phyloP scores from a whole-genome alignment of 257 asterid species.

The Solanum neorickii region DNA sequence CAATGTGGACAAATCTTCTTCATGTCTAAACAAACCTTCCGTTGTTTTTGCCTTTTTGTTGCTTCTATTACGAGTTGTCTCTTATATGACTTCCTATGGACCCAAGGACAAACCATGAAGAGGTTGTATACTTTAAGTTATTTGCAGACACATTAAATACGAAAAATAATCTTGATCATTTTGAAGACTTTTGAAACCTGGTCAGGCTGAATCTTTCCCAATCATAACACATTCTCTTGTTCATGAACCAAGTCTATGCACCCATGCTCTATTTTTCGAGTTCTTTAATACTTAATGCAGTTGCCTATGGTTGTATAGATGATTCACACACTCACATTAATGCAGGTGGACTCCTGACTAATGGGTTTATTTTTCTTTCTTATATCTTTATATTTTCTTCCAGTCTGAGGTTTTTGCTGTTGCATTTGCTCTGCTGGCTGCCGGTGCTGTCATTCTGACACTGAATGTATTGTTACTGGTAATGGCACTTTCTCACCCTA shows the following conservation, averaged over 20 bases:
- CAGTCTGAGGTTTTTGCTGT: conserved; percentile 99
- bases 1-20: not conserved
- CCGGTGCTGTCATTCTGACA: conserved; percentile 90
- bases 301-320: not conserved
- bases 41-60: not conserved
- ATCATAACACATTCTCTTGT: not conserved
- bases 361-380: not conserved
- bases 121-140: not conserved
- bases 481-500: not conserved
- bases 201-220: not conserved
- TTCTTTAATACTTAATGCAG: not conserved
- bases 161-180: not conserved
- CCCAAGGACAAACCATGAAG: not conserved
- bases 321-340: not conserved
- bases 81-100: not conserved
- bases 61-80: not conserved
- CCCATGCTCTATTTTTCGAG: not conserved
- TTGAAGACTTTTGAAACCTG: not conserved
- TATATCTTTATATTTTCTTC: not conserved
- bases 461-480: conserved; percentile 89
- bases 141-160: not conserved
- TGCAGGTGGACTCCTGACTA: not conserved
- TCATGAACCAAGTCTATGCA: not conserved
- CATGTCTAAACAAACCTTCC: not conserved
- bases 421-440: conserved; percentile 86